Evolutionary conservation across 768 basidiomycete genomes (phyloP).

Genomic region (Tephrocybe sp.): DNA sequence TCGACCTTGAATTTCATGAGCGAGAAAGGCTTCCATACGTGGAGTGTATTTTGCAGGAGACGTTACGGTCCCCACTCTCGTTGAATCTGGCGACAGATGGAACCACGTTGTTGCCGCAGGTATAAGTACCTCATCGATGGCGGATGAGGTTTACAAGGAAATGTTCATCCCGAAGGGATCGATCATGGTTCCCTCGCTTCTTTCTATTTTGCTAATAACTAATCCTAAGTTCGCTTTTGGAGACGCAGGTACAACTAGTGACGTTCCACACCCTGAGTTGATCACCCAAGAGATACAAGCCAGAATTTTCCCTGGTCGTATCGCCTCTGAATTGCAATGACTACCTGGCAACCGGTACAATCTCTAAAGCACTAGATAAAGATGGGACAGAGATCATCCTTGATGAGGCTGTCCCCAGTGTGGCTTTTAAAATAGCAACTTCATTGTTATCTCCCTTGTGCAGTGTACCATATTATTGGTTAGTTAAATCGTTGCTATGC

Average conservation of each 20-base stretch:
- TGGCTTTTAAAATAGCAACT: neutral
- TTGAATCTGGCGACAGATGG: neutral
- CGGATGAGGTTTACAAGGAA: conserved; percentile 14
- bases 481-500: neutral
- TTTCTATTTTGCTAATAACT: neutral
- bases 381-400: neutral
- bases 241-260: too few relatives aligned
- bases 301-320: conserved; percentile 1
- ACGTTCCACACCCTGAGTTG: too few relatives aligned
- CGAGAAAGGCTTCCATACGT: neutral
- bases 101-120: neutral
- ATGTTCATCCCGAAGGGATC: conserved; percentile 15
- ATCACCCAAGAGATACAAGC: too few relatives aligned
- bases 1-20: neutral
- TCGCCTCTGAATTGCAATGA: neutral
- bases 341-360: neutral
- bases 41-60: neutral
- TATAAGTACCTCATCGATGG: conserved; percentile 5
- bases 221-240: conserved; percentile 8
- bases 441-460: too few relatives aligned
- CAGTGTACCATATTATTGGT: neutral
- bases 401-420: neutral
- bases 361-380: neutral
- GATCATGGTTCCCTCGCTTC: neutral
- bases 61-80: too few relatives aligned